phyloP scores from a whole-genome alignment of 2,329 filamentous ascomycete genomes.

The Trichoderma sp. region DNA sequence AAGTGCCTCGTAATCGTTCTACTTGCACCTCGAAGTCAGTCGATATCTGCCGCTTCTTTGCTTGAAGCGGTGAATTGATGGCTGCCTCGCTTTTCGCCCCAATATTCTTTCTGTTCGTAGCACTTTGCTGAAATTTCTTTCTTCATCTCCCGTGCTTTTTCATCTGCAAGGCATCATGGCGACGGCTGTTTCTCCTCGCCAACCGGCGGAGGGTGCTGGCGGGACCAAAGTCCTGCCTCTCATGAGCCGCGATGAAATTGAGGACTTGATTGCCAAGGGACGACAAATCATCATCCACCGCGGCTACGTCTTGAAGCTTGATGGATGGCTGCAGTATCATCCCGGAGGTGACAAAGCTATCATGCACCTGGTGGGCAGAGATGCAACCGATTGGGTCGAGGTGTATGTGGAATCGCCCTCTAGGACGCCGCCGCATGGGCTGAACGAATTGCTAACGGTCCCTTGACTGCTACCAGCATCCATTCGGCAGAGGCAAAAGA shows the following conservation, averaged over 20 bases:
- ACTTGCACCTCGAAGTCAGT: not conserved
- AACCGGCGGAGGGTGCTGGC: not conserved
- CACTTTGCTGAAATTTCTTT: not conserved
- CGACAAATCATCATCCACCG: slow-evolving; percentile 25
- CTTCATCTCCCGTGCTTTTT: not conserved
- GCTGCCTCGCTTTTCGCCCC: not conserved
- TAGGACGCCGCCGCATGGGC: not conserved
- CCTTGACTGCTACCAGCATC: slow-evolving; percentile 56
- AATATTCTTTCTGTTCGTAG: not conserved
- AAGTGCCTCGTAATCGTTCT: not conserved
- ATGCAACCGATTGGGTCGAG: slow-evolving; percentile 43
- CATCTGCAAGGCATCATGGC: slow-evolving; percentile 29
- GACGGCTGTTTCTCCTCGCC: not conserved
- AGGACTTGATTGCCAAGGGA: slow-evolving; percentile 26
- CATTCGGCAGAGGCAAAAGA: slow-evolving; percentile 77
- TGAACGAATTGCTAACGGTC: slow-evolving; percentile 18
- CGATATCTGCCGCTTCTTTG: slow-evolving; percentile 2
- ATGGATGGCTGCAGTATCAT: slow-evolving; percentile 59
- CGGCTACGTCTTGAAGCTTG: slow-evolving; percentile 25
- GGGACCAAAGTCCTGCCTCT: slow-evolving; percentile 10
- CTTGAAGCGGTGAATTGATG: slow-evolving; percentile 13
- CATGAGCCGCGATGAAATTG: slow-evolving; percentile 29
- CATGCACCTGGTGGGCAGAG: slow-evolving; percentile 53
- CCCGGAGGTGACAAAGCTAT: slow-evolving; percentile 63
- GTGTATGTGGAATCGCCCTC: slow-evolving; percentile 34